Evolutionary conservation across 2,329 filamentous ascomycete genomes (phyloP), one percentile per base, ranked within the genome.

Genomic region (Fonsecaea pugnacius): DNA sequence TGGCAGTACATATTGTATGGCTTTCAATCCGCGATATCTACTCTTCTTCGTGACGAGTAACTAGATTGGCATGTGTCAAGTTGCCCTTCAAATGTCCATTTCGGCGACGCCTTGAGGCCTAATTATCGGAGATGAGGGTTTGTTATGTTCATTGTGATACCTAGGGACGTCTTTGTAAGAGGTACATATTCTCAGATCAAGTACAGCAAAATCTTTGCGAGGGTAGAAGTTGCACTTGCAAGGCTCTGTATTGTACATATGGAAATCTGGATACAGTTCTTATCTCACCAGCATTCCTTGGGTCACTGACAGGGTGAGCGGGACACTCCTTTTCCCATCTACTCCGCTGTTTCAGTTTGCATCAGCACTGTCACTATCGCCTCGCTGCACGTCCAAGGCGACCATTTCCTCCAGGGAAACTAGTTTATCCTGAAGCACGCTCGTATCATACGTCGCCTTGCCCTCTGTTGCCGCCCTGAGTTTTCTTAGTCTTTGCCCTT

Each of bases 401-500:
- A 71, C 60, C 43, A 66, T 60, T 57, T 64, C 62, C 38, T 67
- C 35, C 33, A 66, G 51, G 14, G 56, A 51, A 24, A 63, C 51
- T 51, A 71, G 66, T 60, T 73, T 67, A 48, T 73, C 67, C 27
- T 70, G 55, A 3, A 70, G 64, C 4, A 68, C 64, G 32, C 73
- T 63, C 35, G 73, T 72, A 43, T 70, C 56, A 69, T 84, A 96
- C 3, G 87, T 83, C n/a, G 91, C 82, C 4, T 79, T 73, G 30
- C 91, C 91, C n/a, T 53, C 38, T 14, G 53, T 38, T 57, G 80
- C 73, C 1, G 92, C 91, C 51, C 84, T 84, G 46, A 81, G 80
- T 50, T 90, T 78, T 61, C 94, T 85, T 65, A 85, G 84, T 71
- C 82, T 77, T 73, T 92, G 88, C 40, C 95, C 95, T 58, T 85